Evolutionary conservation across 169 alveolate genomes (phyloP).

Genomic region (Plasmodium falciparum): DNA sequence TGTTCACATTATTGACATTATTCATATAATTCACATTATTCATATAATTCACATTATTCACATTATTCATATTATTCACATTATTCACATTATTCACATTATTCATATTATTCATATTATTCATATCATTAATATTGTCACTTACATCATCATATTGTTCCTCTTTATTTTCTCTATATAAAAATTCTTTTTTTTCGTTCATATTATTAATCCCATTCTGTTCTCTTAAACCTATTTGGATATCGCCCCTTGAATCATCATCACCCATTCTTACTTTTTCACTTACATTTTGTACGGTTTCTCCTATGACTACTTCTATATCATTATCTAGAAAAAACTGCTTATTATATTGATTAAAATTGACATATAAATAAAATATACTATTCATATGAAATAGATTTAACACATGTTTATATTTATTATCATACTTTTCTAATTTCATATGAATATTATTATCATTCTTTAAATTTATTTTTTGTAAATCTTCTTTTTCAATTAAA

Average conservation of each 20-base stretch:
- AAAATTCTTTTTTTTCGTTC: not conserved
- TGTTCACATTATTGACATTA: no score
- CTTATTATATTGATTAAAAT: constrained; percentile 15
- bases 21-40: no score
- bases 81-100: no score
- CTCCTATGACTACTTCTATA: constrained; percentile 41
- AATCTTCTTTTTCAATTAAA: constrained; percentile 18
- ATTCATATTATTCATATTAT: no score
- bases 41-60: no score
- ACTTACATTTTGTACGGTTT: constrained; percentile 14
- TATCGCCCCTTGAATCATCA: no score
- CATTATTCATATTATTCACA: no score
- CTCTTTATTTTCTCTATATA: not conserved
- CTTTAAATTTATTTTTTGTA: not conserved
- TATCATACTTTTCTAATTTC: constrained; percentile 13
- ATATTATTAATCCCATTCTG: not conserved
- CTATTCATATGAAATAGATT: constrained; percentile 22
- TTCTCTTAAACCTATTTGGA: not conserved
- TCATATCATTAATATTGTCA: no score
- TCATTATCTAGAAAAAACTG: constrained; percentile 30
- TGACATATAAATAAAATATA: constrained; percentile 35
- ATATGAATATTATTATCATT: not conserved
- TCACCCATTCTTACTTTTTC: not conserved
- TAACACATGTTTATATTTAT: constrained; percentile 39
- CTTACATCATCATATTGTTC: no score